Evolutionary conservation across 2,329 filamentous ascomycete species (phyloP), one percentile per base, ranked within the genome.

Genomic region (Aspergillus pseudoterreus): DNA sequence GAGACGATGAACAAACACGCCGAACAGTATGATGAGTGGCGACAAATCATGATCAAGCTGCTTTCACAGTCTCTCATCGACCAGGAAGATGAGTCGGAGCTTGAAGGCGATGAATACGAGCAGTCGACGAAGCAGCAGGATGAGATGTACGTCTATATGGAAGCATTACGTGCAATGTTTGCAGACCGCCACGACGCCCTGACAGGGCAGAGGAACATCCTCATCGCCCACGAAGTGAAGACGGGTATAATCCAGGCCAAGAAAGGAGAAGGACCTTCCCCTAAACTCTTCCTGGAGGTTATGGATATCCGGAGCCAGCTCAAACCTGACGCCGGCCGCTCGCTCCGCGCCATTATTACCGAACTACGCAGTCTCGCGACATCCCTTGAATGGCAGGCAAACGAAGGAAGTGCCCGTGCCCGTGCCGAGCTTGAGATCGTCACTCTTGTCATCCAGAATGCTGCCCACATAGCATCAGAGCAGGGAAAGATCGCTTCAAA

Each of bases 51-150:
- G 52, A 79, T 90, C 15, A 80, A 87, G 49, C 80, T 92, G 17
- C 77, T 96, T 9, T 73, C 88, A 10, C 80, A 84, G 54, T 84
- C 89, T 0, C 78, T 97, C 1, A 83, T 97, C 15, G 94, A 97
- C 60, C 85, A 94, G 63, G 90, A 95, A 38, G 83, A 84, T 14
- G 76, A 75, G n/a, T 71, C 80, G 9, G 90, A 95, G 52, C 81
- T 84, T 2, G 92, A 90, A 10, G 94, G 94, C 21, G 87, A 96
- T 53, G 94, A 97, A 67, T 94, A 96, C 56, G 88, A 90, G 59
- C 83, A 88, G 30, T 95, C 92, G 0, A 90, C 91, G 0, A 89
- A 89, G 67, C 81, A 86, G 43, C 92, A 97, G 71, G 92, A 96
- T 55, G 85, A 95, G 65, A 82, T 96, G 39, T 89, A 92, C 70